Conservation (phyloP, 352 stramenopile genomes). For the Globisporangium polare region DNA sequence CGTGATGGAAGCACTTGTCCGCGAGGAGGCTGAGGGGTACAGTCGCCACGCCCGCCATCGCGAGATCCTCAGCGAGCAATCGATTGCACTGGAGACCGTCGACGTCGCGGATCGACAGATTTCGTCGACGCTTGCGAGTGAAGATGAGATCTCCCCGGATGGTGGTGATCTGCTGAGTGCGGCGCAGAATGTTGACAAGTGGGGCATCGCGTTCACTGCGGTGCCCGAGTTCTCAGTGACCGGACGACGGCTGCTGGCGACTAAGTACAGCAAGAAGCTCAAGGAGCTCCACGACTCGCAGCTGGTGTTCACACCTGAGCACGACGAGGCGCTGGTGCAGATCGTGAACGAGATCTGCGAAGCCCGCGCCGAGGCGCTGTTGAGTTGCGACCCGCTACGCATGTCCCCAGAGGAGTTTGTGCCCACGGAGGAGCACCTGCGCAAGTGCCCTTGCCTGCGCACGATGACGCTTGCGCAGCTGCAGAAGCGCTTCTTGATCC, state of each 20-base stretch:
- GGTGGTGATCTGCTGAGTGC: slow-evolving; percentile 11
- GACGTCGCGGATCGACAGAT: background rate
- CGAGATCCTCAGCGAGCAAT: slow-evolving; percentile 32
- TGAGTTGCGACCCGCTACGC: slow-evolving; percentile 80
- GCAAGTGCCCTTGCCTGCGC: slow-evolving; percentile 40
- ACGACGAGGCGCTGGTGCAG: slow-evolving; percentile 72
- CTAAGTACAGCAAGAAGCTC: slow-evolving; percentile 67
- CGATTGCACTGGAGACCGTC: background rate
- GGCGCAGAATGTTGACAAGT: slow-evolving; percentile 53
- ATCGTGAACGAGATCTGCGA: slow-evolving; percentile 86
- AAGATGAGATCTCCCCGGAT: slow-evolving; percentile 11
- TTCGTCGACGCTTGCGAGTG: background rate
- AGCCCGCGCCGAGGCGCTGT: slow-evolving; percentile 58
- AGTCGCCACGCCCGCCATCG: slow-evolving; percentile 47
- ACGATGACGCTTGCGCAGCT: slow-evolving; percentile 49
- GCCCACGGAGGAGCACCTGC: slow-evolving; percentile 61
- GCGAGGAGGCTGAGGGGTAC: slow-evolving; percentile 60
- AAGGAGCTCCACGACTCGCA: slow-evolving; percentile 63
- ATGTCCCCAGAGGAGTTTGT: slow-evolving; percentile 81
- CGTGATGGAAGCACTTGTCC: slow-evolving; percentile 71
- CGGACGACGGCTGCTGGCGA: slow-evolving; percentile 60
- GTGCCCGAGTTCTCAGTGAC: slow-evolving; percentile 84
- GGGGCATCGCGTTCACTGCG: slow-evolving; percentile 83
- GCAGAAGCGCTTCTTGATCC: slow-evolving; percentile 77
- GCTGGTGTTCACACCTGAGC: slow-evolving; percentile 52